A percentile compares a stretch with the other conserved stretches of the same genome.
Evolutionary conservation across 768 basidiomycete genomes (phyloP).

Genomic region (Lactifluus echinatus): DNA sequence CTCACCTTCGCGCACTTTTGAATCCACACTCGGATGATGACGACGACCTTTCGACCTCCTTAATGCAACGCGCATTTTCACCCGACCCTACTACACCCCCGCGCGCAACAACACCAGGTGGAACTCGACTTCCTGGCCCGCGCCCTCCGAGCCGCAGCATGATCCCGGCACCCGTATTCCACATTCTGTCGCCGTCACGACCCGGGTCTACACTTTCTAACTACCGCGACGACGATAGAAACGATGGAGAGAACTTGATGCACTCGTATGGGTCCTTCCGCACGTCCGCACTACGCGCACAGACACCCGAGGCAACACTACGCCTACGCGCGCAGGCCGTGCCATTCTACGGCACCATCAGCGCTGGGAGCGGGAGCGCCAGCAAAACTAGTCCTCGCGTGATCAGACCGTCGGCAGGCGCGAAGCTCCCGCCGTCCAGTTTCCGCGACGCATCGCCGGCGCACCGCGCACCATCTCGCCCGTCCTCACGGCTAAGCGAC

Average conservation of each 20-base stretch:
- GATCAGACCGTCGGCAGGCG: constrained; percentile 31
- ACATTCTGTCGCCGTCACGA: constrained; percentile 59
- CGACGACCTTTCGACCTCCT: constrained; percentile 34
- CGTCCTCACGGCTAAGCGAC: constrained; percentile 56
- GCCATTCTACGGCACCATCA: constrained; percentile 38
- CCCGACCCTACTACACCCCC: constrained; percentile 36
- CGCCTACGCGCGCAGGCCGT: constrained; percentile 54
- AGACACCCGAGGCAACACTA: constrained; percentile 60
- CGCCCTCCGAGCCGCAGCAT: constrained; percentile 77
- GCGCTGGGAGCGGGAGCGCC: not conserved
- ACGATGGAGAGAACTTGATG: constrained; percentile 7
- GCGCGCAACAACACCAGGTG: constrained; percentile 34
- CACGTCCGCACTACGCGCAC: constrained; percentile 40
- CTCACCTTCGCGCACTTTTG: constrained; percentile 40
- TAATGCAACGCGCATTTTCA: constrained; percentile 57
- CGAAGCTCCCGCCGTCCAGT: constrained; percentile 63
- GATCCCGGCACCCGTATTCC: constrained; percentile 72
- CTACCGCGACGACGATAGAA: constrained; percentile 26
- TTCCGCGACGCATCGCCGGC: constrained; percentile 50
- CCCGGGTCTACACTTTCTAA: constrained; percentile 66
- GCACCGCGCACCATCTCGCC: constrained; percentile 40
- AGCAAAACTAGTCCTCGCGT: constrained; percentile 30
- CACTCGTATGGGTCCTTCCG: constrained; percentile 32
- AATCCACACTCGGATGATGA: constrained; percentile 41
- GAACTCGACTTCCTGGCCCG: constrained; percentile 42